These are phyloP conservation scores for Dentipellis fragilis DNA, from an alignment of 768 basidiomycete species.

Conservation along the genomic window DNA sequence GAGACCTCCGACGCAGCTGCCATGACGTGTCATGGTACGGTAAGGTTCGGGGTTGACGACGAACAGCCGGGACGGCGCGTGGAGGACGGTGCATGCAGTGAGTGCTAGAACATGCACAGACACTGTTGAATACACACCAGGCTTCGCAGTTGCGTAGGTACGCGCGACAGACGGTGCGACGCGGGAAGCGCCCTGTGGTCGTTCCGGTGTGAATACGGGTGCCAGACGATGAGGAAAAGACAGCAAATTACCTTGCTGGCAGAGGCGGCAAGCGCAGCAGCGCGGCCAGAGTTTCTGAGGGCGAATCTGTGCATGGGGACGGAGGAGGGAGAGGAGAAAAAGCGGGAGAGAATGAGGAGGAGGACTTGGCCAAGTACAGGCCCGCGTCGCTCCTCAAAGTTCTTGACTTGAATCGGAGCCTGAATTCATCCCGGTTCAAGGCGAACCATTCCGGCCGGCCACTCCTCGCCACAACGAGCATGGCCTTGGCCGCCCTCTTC, in stretches of 20 bases:
- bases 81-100: slow-evolving; percentile 7
- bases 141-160: slow-evolving; percentile 96
- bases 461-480: neutral
- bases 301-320: slow-evolving; percentile 76
- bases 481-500: slow-evolving; percentile 4
- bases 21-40: slow-evolving; percentile 26
- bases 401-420: slow-evolving; percentile 11
- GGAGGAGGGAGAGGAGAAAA: slow-evolving; percentile 23
- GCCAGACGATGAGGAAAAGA: slow-evolving; percentile 12
- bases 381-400: slow-evolving; percentile 7
- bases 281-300: slow-evolving; percentile 75
- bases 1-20: slow-evolving; percentile 98
- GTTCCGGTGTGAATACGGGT: slow-evolving; percentile 5
- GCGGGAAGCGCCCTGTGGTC: slow-evolving; percentile 27
- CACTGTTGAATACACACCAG: slow-evolving; percentile 49
- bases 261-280: slow-evolving; percentile 54
- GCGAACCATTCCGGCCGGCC: slow-evolving; percentile 1
- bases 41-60: slow-evolving; percentile 18
- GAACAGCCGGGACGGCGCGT: slow-evolving; percentile 4
- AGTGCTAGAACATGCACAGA: slow-evolving; percentile 4
- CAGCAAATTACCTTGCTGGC: slow-evolving; percentile 43
- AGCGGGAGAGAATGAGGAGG: slow-evolving; percentile 31
- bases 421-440: slow-evolving; percentile 3
- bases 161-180: slow-evolving; percentile 52
- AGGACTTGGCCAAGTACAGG: slow-evolving; percentile 22